Evolutionary conservation across 108 stramenopile genomes (phyloP).

Genomic region (Fistulifera pelliculosa): DNA sequence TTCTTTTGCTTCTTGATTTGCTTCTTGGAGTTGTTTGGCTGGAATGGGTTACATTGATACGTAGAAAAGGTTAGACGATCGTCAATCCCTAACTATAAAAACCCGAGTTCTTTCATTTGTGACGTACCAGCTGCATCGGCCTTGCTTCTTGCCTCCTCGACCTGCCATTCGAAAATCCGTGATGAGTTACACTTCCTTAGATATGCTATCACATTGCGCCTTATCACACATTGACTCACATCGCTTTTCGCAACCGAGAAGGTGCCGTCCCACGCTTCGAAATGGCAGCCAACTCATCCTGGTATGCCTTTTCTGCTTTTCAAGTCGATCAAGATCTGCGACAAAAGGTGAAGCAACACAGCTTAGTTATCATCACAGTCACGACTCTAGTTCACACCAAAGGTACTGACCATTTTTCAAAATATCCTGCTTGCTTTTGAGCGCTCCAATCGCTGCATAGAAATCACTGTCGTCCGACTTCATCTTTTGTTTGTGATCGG

Average conservation of each 20-base stretch:
- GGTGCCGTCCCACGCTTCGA: neutral
- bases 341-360: neutral
- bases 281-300: neutral
- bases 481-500: too few species aligned
- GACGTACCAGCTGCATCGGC: conserved; percentile 11
- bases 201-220: too few species aligned
- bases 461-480: conserved; percentile 29
- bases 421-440: conserved; percentile 42
- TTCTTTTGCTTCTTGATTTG: conserved; percentile 45
- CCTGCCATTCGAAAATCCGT: neutral
- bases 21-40: conserved; percentile 34
- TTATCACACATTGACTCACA: too few species aligned
- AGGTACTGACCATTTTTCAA: conserved; percentile 37
- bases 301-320: too few species aligned
- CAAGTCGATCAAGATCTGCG: neutral
- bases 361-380: neutral
- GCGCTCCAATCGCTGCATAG: conserved; percentile 44
- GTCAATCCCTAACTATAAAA: conserved; percentile 2
- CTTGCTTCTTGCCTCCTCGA: conserved; percentile 10
- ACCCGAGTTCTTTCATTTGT: neutral
- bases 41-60: neutral
- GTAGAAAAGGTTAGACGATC: neutral
- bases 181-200: too few species aligned
- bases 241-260: conserved; percentile 14
- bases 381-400: too few species aligned